Percentiles rank a stretch among this genome's conserved stretches.
These are phyloP conservation scores for Cladophialophora yegresii DNA, from an alignment of 2,329 filamentous ascomycete species.

Conservation along the genomic window DNA sequence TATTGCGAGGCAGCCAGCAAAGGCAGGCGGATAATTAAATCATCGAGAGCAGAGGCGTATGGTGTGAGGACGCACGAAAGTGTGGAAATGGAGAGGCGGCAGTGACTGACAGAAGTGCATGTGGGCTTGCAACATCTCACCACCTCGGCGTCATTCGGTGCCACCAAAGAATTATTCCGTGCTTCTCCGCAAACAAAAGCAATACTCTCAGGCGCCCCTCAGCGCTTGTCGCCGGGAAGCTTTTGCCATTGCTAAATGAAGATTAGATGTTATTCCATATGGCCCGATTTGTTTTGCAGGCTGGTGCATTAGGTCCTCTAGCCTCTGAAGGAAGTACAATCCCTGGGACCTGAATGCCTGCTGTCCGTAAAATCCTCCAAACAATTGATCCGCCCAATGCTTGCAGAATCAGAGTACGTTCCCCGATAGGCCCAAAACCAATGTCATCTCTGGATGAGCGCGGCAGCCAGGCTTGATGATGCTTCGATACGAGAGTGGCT, in stretches of 20 bases:
- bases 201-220: neutral
- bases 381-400: neutral
- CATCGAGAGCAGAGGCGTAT: constrained; percentile 18
- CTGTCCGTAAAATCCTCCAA: neutral
- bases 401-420: neutral
- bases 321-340: neutral
- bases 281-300: neutral
- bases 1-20: constrained; percentile 1
- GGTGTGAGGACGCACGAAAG: neutral
- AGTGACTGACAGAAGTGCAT: neutral
- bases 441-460: neutral
- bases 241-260: neutral
- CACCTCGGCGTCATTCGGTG: constrained; percentile 12
- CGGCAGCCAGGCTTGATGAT: neutral
- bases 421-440: neutral
- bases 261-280: neutral
- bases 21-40: constrained; percentile 3
- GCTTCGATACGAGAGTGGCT: neutral
- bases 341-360: neutral
- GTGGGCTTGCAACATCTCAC: constrained; percentile 4
- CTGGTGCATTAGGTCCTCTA: neutral
- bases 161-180: neutral
- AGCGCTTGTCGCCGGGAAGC: neutral
- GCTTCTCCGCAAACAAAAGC: neutral
- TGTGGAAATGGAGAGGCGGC: neutral